These are phyloP conservation scores for Pneumocystis jirovecii DNA, from an alignment of 1,139 yeast species.

Conservation along the genomic window DNA sequence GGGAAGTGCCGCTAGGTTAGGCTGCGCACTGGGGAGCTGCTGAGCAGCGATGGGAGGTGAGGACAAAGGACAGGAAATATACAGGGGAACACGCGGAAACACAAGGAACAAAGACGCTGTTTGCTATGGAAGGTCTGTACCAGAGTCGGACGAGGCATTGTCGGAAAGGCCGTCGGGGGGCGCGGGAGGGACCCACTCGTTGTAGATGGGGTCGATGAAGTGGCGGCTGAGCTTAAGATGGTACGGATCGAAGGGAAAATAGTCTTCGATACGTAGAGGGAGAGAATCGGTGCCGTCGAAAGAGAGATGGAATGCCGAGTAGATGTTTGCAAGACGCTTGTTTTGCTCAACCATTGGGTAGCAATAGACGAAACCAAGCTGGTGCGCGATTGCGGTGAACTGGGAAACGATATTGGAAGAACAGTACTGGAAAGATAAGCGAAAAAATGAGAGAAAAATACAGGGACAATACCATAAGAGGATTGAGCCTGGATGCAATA, in stretches of 20 bases:
- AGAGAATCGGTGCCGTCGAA: too few species aligned
- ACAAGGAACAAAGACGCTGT: too few species aligned
- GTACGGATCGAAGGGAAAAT: not conserved
- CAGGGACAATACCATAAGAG: constrained; percentile 44
- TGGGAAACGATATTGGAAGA: constrained; percentile 86
- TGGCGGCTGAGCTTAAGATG: not conserved
- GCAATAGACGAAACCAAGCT: constrained; percentile 81
- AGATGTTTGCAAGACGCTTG: constrained; percentile 39
- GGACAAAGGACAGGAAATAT: too few species aligned
- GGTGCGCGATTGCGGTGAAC: constrained; percentile 86
- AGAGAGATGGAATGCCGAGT: too few species aligned
- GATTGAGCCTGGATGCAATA: constrained; percentile 79
- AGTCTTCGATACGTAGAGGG: not conserved
- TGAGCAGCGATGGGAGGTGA: too few species aligned
- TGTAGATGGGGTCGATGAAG: not conserved
- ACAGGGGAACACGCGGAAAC: too few species aligned
- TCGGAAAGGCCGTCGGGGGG: too few species aligned
- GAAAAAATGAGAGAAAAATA: not conserved
- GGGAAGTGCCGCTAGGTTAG: too few species aligned
- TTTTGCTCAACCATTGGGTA: constrained; percentile 86
- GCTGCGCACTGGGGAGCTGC: too few species aligned
- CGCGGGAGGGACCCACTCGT: not conserved
- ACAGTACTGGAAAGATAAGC: constrained; percentile 28
- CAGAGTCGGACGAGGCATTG: too few species aligned
- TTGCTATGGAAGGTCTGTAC: too few species aligned